Evolutionary conservation across 2,329 filamentous ascomycete species (phyloP), one percentile per base, ranked within the genome.

Genomic region (Acephala macrosclerotiorum): DNA sequence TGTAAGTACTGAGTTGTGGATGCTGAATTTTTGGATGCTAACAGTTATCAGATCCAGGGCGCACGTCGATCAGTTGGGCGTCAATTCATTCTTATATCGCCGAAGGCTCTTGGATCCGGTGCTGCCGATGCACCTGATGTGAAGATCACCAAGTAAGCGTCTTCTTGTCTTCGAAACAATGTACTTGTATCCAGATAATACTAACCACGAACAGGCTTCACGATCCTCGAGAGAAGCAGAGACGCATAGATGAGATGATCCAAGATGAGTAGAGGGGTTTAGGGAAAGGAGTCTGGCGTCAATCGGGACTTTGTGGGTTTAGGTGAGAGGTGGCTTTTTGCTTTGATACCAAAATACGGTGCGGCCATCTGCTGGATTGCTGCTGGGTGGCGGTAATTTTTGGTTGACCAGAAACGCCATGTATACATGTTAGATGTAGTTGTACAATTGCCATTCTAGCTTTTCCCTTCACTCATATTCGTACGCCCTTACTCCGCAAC

Each of bases 71-170:
- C 93, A 1, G 90, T 96, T n/a, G 93, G 94, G 29, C 87, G 93
- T 68, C 96, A 99, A 77, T 99, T 96, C 75, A 94, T 99, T 70
- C 87, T 99, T 63, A 99, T 99, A 76, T 97, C 95, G 2, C 96
- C 96, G 33, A 96, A 97, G 72, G 91, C 91, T 56, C 93, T 97
- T 75, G 72, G 82, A 82, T 81, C 88, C 78, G 78, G 85, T 73
- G 84, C 83, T 29, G 80, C 82, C 56, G 76, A 87, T 40, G 86
- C 87, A 67, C 84, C 83, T 64, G 93, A 96, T 74, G 92, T 96
- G 67, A 92, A 89, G 75, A 89, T 96, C 68, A 91, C 92, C 78
- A 89, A 90, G 88, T 89, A 79, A 70, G 83, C 76, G 12, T 20
- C 25, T 22, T 58, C 25, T 11, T 33, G n/a, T 29, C 20, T 5